Base-by-base conservation (phyloP, 129 eudicot species). In the Flaveria trinervia region DNA sequence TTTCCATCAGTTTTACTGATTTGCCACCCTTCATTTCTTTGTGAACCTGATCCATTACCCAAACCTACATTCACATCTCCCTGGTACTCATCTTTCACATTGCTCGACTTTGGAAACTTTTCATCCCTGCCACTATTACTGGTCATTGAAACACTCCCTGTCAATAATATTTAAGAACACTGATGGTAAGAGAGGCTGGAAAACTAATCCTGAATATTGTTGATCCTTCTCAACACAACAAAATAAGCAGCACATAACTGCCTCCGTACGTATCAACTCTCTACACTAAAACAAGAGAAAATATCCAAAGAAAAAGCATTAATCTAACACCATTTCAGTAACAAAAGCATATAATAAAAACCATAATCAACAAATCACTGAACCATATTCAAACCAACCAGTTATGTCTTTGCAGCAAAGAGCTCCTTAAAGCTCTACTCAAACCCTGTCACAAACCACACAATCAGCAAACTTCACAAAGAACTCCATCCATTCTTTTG, bases 121-220 rank as follows among this genome's bases (percentile, higher is more conserved):
- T 68, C 86, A 17, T 68, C 81, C 48, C 79, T 85, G 48, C 78
- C 81, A 54, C 72, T 71, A 73, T 80, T 82, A 80, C 78, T 80
- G 75, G 78, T 83, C 93, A 90, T 88, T 14, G 84, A 80, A 77
- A 75, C 51, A 74, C 85, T 74, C 72, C 89, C 92, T 83, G 89
- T 72, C 84, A 89, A 84, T 55, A 69, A 84, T 76, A 79, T 79
- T 73, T 80, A 77, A 57, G 82, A 77, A 82, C 68, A 82, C 79
- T 59, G 72, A 77, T 30, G 83, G 69, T 74, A 74, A 80, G 78
- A 78, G 62, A 46, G 17, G 45, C 52, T 62, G 77, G 9, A 57
- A 60, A 80, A 57, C 67, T 48, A 23, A 65, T 66, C 78, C 59
- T 30, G 70, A 71, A 28, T 80, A 60, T 55, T 15, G 62, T 72